Conservation (phyloP, 1,284 basidiomycete species). For the Melampsora larici-populina region DNA sequence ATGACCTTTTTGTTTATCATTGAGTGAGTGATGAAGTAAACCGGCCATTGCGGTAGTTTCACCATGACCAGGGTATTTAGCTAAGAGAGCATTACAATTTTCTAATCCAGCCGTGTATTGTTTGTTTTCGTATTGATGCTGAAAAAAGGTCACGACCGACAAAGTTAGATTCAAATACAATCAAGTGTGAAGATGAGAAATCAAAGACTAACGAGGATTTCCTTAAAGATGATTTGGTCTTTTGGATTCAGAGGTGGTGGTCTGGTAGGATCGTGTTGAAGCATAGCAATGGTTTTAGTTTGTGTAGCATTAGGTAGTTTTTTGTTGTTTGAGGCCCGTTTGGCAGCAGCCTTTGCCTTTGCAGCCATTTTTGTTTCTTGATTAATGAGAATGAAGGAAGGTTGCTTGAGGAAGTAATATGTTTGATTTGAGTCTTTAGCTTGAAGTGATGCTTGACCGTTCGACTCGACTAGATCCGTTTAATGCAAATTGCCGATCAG, state of each 20-base stretch:
- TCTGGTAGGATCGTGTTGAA: constrained; percentile 28
- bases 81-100: constrained; percentile 87
- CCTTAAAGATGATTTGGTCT: constrained; percentile 14
- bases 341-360: constrained; percentile 36
- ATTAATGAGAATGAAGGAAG: too few species aligned
- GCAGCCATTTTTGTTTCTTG: constrained; percentile 11
- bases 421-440: too few species aligned
- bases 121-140: constrained; percentile 71
- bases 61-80: constrained; percentile 95
- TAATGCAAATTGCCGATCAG: too few species aligned
- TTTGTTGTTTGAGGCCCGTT: constrained; percentile 24
- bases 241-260: constrained; percentile 7
- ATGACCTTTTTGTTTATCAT: constrained; percentile 73
- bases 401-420: too few species aligned
- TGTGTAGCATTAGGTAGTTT: constrained; percentile 10
- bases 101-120: constrained; percentile 88
- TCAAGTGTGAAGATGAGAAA: neutral
- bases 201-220: constrained; percentile 10
- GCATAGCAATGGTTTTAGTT: constrained; percentile 12
- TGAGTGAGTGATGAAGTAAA: constrained; percentile 74
- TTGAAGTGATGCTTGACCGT: too few species aligned
- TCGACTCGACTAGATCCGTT: too few species aligned
- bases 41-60: constrained; percentile 95
- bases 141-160: neutral
- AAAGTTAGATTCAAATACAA: neutral